Percentiles rank a stretch among this genome's conserved stretches.
Conservation (phyloP, 1,284 basidiomycete species). For the Tausonia pullulans region DNA sequence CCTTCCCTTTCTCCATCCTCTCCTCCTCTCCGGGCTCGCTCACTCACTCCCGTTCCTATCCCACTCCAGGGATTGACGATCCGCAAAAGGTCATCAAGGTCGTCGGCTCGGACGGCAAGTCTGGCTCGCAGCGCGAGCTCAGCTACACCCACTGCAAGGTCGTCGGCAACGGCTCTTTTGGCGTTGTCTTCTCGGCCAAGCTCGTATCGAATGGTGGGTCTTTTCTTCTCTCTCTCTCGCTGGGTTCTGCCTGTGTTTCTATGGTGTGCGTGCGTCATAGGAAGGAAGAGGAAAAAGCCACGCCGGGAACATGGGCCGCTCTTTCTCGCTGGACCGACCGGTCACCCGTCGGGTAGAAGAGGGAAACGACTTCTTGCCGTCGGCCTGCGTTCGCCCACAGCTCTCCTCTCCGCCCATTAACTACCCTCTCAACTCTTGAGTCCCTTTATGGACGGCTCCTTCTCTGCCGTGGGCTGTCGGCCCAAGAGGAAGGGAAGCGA, state of each 20-base stretch:
- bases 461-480: too few relatives aligned
- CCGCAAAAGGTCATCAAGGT: conserved; percentile 91
- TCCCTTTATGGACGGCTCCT: too few relatives aligned
- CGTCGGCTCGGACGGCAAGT: conserved; percentile 86
- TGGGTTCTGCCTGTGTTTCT: background rate
- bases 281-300: background rate
- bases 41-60: too few relatives aligned
- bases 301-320: background rate
- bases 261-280: background rate
- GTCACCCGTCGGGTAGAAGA: background rate
- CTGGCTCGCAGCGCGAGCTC: conserved; percentile 76
- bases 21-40: background rate
- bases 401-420: too few relatives aligned
- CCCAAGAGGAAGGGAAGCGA: too few relatives aligned
- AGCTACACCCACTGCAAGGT: conserved; percentile 97
- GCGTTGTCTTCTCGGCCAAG: conserved; percentile 79
- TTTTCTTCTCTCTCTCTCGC: background rate
- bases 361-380: background rate
- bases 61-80: conserved; percentile 52
- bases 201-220: conserved; percentile 28
- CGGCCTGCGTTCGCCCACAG: too few relatives aligned
- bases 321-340: background rate
- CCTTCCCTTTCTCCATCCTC: background rate
- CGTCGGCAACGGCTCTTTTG: conserved; percentile 96
- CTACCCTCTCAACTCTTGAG: too few relatives aligned